A percentile compares a stretch with the other conserved stretches of the same genome.
Evolutionary conservation across 805 yeast species (phyloP).

Genomic region (Starmerella apicola): DNA sequence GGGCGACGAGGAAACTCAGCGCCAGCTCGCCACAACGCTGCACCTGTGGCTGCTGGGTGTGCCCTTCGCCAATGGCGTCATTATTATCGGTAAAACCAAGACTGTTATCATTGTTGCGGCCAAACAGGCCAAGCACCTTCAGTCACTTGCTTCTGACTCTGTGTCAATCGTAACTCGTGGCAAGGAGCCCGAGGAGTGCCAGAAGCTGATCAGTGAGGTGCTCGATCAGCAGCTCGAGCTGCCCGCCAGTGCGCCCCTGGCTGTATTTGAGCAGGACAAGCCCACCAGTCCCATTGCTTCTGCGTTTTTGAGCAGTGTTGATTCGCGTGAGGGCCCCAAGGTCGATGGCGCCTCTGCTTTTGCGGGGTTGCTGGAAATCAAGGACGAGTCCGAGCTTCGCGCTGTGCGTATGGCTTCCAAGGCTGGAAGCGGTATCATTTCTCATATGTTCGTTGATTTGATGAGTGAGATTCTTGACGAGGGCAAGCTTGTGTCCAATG

Average conservation of each 20-base stretch:
- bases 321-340: conserved; percentile 17
- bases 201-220: conserved; percentile 48
- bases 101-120: conserved; percentile 62
- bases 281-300: conserved; percentile 73
- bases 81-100: conserved; percentile 49
- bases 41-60: conserved; percentile 85
- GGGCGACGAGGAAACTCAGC: conserved; percentile 76
- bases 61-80: conserved; percentile 86
- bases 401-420: conserved; percentile 58
- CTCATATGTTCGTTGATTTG: conserved; percentile 65
- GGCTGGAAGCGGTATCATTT: conserved; percentile 65
- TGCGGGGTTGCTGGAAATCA: conserved; percentile 52
- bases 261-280: conserved; percentile 60
- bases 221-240: conserved; percentile 25
- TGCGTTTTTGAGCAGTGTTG: conserved; percentile 28
- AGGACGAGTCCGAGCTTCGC: conserved; percentile 67
- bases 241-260: conserved; percentile 38
- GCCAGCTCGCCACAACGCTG: conserved; percentile 71
- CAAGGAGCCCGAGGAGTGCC: conserved; percentile 70
- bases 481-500: conserved; percentile 62
- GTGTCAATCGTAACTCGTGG: conserved; percentile 58
- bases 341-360: conserved; percentile 44
- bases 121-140: conserved; percentile 72
- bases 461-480: conserved; percentile 82
- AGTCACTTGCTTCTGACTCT: conserved; percentile 39